Percentiles rank a stretch among this genome's conserved stretches.
phyloP scores from a whole-genome alignment of 2,329 filamentous ascomycete species.

The Ceratocystis cacaofunesta region DNA sequence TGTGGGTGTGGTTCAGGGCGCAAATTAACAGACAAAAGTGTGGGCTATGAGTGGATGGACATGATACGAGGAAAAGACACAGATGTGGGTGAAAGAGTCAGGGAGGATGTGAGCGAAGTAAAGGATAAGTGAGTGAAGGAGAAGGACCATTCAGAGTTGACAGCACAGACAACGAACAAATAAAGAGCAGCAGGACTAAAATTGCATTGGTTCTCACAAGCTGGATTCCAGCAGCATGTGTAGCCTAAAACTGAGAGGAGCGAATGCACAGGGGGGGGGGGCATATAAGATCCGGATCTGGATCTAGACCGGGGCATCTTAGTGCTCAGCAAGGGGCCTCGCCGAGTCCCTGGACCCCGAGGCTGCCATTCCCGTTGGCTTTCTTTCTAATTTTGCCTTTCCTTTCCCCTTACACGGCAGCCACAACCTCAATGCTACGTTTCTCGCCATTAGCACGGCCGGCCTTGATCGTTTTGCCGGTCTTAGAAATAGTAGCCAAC shows the following conservation, averaged over 20 bases:
- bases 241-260: background rate
- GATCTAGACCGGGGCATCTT: background rate
- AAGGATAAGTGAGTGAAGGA: too few species aligned
- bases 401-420: conserved; percentile 22
- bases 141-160: background rate
- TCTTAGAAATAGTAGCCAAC: conserved; percentile 82
- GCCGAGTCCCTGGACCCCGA: too few species aligned
- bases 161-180: background rate
- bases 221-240: conserved; percentile 4
- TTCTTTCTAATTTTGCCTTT: too few species aligned
- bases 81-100: background rate
- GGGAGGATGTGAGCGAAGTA: too few species aligned
- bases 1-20: conserved; percentile 11
- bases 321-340: too few species aligned
- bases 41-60: conserved; percentile 6
- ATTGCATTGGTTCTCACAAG: background rate
- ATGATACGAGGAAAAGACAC: conserved; percentile 5
- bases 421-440: conserved; percentile 35
- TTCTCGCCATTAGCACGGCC: conserved; percentile 54
- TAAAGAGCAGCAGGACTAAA: background rate
- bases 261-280: background rate
- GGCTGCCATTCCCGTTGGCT: too few species aligned
- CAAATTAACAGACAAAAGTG: conserved; percentile 7
- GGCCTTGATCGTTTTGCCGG: conserved; percentile 77
- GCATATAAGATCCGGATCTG: background rate